These are phyloP conservation scores for Nectriaceae sp. DNA, from an alignment of 2,329 filamentous ascomycete species.

Conservation along the genomic window DNA sequence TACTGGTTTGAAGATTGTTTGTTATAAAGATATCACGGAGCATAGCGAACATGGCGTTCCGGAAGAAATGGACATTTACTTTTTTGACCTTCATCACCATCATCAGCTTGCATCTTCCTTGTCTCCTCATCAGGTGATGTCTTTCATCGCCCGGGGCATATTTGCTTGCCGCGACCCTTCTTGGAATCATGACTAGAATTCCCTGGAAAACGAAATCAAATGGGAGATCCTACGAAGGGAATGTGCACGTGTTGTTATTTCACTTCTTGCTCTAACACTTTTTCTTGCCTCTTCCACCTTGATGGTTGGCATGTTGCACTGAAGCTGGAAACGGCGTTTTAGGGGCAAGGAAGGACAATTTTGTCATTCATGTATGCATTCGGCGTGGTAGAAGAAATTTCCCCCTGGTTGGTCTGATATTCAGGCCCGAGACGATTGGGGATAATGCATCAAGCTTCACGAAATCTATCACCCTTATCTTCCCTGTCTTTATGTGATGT, in stretches of 20 bases:
- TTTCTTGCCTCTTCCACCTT: background rate
- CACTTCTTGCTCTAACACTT: background rate
- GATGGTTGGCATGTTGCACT: background rate
- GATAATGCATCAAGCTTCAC: too few species aligned
- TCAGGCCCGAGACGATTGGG: background rate
- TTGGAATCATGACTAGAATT: slow-evolving; percentile 11
- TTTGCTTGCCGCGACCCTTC: slow-evolving; percentile 2
- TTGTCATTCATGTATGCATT: slow-evolving; percentile 5
- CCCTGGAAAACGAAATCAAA: slow-evolving; percentile 10
- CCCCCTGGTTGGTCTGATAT: background rate
- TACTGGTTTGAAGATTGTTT: slow-evolving; percentile 20
- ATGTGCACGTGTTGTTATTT: background rate
- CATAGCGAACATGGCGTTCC: slow-evolving; percentile 45
- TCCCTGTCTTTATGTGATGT: too few species aligned
- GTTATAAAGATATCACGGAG: slow-evolving; percentile 33
- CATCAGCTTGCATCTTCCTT: slow-evolving; percentile 13
- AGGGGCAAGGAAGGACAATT: slow-evolving; percentile 10
- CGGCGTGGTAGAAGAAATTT: slow-evolving; percentile 24
- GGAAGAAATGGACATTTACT: slow-evolving; percentile 25
- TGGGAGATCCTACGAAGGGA: slow-evolving; percentile 13
- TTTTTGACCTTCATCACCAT: slow-evolving; percentile 24
- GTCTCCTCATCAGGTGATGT: slow-evolving; percentile 6
- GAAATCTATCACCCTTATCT: too few species aligned
- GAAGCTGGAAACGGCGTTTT: slow-evolving; percentile 20
- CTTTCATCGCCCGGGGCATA: slow-evolving; percentile 14